Evolutionary conservation across 148 eudicot genomes (phyloP), one percentile per base, ranked within the genome.

Genomic region (Nyssa sinensis): DNA sequence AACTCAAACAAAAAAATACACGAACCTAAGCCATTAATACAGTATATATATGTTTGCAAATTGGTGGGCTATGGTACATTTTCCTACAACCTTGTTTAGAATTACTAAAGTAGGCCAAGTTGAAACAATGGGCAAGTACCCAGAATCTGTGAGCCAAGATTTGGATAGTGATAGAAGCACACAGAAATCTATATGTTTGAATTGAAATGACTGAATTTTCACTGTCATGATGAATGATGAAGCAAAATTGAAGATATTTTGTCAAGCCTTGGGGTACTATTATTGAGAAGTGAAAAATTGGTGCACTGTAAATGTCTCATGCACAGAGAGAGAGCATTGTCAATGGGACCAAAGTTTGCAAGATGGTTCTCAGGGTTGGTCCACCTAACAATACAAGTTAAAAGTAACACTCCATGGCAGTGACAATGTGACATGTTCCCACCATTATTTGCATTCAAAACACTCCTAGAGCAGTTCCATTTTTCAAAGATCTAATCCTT

Each of bases 201-300:
- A 8, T 51, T 51, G 23, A 51, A 8, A 51, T 14, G n/a, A 55
- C 19, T 55, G 59, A 55, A 55, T 55, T 55, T 17, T 55, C 59
- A 55, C 59, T 55, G 9, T 55, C 59, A 4, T n/a, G n/a, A n/a
- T 37, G 44, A 37, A 37, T 37, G 44, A 37, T 37, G 44, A 64
- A 41, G 17, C 70, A n/a, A 66, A 66, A 41, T 12, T 66, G 55
- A 66, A 66, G 12, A 37, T 66, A 21, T 65, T 64, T 65, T 65
- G 11, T 33, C 27, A 65, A 65, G 6, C 49, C 21, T 65, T 65
- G 3, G 16, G 24, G 67, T 64, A 33, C 67, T 66, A 66, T 25
- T 11, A 66, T 66, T 41, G 24, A 24, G 70, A 34, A 5, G 55
- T 33, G 55, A 55, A 66, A 24, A 4, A 4, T 37, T 66, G 70